Evolutionary conservation across 2,329 filamentous ascomycete species (phyloP), one percentile per base, ranked within the genome.

Genomic region (Colletotrichum shisoi): DNA sequence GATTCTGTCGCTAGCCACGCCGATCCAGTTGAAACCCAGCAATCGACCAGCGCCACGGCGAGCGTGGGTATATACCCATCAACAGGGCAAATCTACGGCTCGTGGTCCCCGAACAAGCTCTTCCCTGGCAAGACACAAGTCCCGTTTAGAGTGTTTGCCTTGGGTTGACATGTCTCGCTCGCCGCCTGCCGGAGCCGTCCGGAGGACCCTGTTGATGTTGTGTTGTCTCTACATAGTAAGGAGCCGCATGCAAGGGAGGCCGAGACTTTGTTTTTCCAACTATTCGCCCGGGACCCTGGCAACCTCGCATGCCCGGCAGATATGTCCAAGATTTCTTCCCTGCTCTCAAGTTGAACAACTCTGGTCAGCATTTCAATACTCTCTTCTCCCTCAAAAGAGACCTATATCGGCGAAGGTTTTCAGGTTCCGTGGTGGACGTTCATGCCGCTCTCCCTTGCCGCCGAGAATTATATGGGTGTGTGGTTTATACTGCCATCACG

Each of bases 191-290:
- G 17, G 3, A 9, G 1, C 15, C 44, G 6, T 21, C 12, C 21
- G 9, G 12, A 13, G 51, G 4, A 39, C 51, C 34, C n/a, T 53
- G n/a, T 37, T 12, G n/a, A 34, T 17, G n/a, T 21, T n/a, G 4
- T 13, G n/a, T 13, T 6, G 11, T 27, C 31, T n/a, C 9, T 8
- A n/a, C n/a, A n/a, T n/a, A n/a, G n/a, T n/a, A 12, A n/a, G 31
- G 51, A 39, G 51, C 51, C 51, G 17, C 51, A 53, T 8, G 31
- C n/a, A 21, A 53, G 51, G 51, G 51, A 53, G 34, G 12, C n/a
- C 19, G 51, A 53, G 51, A 24, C 34, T 13, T 13, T 37, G 31
- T 21, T 21, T 12, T 17, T 39, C 34, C 34, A 34, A 6, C n/a
- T 34, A 15, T 53, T 15, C 34, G 12, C 12, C 15, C 34, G 21